Evolutionary conservation across 1,284 basidiomycete genomes (phyloP).

Genomic region (Naganishia sp.): DNA sequence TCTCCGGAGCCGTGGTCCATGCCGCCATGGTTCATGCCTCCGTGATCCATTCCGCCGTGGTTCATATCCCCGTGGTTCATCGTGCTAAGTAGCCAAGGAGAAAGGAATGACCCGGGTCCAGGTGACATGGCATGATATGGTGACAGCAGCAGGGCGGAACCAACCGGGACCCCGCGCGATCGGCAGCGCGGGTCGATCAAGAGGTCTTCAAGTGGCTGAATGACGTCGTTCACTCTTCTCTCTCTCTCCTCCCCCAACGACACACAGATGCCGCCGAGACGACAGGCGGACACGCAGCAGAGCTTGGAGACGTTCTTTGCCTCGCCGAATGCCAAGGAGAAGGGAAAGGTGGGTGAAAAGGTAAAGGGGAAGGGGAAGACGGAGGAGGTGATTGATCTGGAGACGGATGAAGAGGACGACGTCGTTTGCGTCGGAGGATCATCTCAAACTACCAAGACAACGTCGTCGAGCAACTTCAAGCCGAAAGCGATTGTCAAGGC

Average conservation of each 20-base stretch:
- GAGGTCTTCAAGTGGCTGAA: neutral
- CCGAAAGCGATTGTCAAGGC: neutral
- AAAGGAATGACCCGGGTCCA: neutral
- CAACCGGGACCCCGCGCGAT: conserved; percentile 15
- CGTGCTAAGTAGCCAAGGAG: neutral
- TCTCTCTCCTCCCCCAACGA: neutral
- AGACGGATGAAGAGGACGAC: neutral
- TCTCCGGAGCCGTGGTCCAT: neutral
- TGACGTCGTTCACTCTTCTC: conserved; percentile 2
- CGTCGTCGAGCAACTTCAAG: neutral
- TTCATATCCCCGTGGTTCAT: neutral
- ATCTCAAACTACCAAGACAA: neutral
- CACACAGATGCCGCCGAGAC: conserved; percentile 7
- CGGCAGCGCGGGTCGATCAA: neutral
- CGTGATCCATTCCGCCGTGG: conserved; percentile 1
- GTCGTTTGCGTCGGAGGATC: neutral
- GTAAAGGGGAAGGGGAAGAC: neutral
- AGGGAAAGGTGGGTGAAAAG: neutral
- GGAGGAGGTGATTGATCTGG: conserved; percentile 8
- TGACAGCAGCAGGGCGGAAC: neutral
- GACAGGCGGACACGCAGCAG: conserved; percentile 6
- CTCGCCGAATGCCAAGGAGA: neutral
- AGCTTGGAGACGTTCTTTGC: conserved; percentile 26
- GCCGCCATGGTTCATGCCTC: neutral
- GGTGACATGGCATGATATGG: neutral